Conservation (phyloP, 495 filamentous ascomycete species). For the Platismatia glauca region DNA sequence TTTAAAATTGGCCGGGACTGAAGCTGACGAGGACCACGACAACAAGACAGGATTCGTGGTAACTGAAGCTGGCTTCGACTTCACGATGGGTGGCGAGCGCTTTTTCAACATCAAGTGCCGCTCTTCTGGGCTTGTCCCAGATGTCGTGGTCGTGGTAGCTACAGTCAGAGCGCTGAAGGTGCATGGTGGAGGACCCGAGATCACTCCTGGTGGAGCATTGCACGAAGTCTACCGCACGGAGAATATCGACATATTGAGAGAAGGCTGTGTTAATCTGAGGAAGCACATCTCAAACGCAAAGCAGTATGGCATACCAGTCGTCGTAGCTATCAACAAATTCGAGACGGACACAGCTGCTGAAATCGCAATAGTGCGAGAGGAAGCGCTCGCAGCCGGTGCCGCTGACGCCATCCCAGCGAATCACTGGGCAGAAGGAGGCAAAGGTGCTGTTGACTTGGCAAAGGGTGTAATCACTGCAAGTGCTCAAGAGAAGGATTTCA, state of each 20-base stretch:
- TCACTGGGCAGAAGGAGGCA: constrained; percentile 95
- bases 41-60: constrained; percentile 90
- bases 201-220: constrained; percentile 74
- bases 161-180: constrained; percentile 95
- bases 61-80: constrained; percentile 96
- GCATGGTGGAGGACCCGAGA: constrained; percentile 88
- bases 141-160: constrained; percentile 89
- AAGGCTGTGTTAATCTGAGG: constrained; percentile 84
- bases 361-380: constrained; percentile 77
- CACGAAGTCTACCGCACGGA: constrained; percentile 82
- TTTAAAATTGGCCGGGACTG: constrained; percentile 89
- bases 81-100: constrained; percentile 98
- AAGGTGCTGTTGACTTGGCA: constrained; percentile 82
- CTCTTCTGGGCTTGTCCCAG: constrained; percentile 82
- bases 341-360: constrained; percentile 90
- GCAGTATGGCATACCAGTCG: constrained; percentile 85
- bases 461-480: constrained; percentile 76
- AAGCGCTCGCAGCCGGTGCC: constrained; percentile 85
- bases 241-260: constrained; percentile 81
- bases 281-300: constrained; percentile 89
- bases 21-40: constrained; percentile 81
- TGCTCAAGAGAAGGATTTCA: constrained; percentile 81
- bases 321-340: constrained; percentile 96
- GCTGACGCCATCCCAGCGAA: constrained; percentile 89
- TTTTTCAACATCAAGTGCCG: constrained; percentile 99